Evolutionary conservation across 148 eudicot genomes (phyloP), one percentile per base, ranked within the genome.

Genomic region (Vaccinium corymbosum): DNA sequence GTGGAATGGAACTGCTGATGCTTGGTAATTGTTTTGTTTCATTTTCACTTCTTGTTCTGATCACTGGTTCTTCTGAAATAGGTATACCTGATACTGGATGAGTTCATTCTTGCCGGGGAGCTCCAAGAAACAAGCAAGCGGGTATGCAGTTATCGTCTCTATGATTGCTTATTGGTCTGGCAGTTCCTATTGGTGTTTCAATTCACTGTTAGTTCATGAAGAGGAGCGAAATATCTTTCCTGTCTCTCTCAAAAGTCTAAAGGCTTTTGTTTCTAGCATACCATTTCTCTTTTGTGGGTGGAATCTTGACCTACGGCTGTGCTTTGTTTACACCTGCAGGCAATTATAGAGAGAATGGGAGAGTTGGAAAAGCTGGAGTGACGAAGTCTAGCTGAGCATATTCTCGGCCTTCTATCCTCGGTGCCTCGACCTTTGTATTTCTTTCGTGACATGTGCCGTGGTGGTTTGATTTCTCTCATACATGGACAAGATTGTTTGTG

Each of bases 311-410:
- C 25, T 9, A 0, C 12, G 19, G 15, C 2, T 72, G 27, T 13
- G 29, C 16, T 64, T 82, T 72, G 27, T 19, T 17, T 71, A 3
- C 8, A 46, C 35, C 3, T 14, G 76, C 83, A 85, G 86, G 86
- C 86, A 16, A 85, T 85, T 61, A 85, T 85, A 57, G 86, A 85
- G 80, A 85, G 86, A 61, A 85, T 85, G 86, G 86, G 86, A 38
- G 86, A 85, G 75, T 50, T 85, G 80, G 86, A 85, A 59, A 85
- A 80, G 80, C 83, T 79, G 35, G 86, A 85, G n/a, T 85, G 59
- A 80, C 78, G 57, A 62, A 64, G 22, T 13, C 51, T 81, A 68
- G 50, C 19, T 42, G 46, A 8, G 71, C 71, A 25, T 17, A 22
- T 25, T 25, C 25, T 14, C 20, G 15, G 29, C 27, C 32, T 78